Conservation (phyloP, 73 alveolate genomes). For the Symbiodinium pilosum region DNA sequence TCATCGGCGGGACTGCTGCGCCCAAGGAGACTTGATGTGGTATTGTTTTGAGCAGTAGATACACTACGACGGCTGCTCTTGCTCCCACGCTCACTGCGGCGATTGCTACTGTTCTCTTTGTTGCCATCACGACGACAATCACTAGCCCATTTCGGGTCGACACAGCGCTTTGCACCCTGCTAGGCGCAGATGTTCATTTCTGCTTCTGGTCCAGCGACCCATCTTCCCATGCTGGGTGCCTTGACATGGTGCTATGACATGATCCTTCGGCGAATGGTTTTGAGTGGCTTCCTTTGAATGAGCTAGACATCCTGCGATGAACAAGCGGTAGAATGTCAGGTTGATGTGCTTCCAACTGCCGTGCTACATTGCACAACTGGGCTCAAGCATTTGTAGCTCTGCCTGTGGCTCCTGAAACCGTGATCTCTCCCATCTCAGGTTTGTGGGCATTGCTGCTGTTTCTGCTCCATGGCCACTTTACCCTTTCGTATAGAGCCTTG, state of each 20-base stretch:
- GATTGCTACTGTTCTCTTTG: no score
- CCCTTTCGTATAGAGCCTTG: conserved; percentile 5
- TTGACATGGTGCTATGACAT: background rate
- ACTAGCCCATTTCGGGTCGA: no score
- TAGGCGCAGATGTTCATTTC: conserved; percentile 73
- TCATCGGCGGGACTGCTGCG: conserved; percentile 51
- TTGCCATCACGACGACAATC: no score
- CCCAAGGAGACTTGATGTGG: no score
- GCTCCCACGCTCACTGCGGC: background rate
- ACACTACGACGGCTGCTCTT: background rate
- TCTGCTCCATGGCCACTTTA: conserved; percentile 49
- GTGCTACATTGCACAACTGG: no score
- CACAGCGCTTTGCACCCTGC: background rate
- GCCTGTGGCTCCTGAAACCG: no score
- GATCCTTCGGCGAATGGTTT: no score
- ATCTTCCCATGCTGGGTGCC: conserved; percentile 23
- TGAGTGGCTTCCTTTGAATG: no score
- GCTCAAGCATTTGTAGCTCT: no score
- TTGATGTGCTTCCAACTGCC: background rate
- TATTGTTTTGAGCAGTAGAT: no score
- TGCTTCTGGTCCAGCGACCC: conserved; percentile 91
- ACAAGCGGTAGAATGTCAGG: background rate
- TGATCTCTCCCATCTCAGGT: conserved; percentile 16
- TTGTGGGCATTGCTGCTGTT: conserved; percentile 48
- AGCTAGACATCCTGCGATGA: no score